Evolutionary conservation across 1,284 basidiomycete species (phyloP).

Genomic region (Ustilago lituana): DNA sequence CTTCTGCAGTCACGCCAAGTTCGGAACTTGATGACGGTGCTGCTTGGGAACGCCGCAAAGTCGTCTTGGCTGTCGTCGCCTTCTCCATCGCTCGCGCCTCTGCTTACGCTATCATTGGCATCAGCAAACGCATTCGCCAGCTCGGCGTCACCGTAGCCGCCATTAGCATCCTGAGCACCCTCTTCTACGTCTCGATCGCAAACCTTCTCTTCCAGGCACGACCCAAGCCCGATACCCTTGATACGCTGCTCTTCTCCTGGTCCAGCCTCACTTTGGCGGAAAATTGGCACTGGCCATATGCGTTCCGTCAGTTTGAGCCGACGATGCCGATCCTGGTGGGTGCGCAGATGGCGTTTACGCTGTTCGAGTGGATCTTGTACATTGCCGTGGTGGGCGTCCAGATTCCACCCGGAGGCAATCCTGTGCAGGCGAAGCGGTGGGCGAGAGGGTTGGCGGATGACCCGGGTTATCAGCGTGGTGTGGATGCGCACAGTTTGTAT

Average conservation of each 20-base stretch:
- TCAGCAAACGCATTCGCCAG: conserved; percentile 41
- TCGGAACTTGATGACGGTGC: conserved; percentile 6
- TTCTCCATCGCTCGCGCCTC: conserved; percentile 31
- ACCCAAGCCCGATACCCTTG: conserved; percentile 9
- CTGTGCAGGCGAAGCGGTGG: conserved; percentile 42
- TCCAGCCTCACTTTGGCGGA: not conserved
- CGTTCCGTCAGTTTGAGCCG: conserved; percentile 24
- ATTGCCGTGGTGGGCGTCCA: conserved; percentile 51
- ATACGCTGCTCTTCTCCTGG: not conserved
- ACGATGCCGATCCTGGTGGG: conserved; percentile 41
- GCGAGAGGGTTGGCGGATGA: conserved; percentile 27
- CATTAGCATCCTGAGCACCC: conserved; percentile 44
- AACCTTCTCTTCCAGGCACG: conserved; percentile 51
- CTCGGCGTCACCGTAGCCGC: conserved; percentile 49
- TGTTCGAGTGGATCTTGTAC: conserved; percentile 48
- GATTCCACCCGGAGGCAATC: conserved; percentile 46
- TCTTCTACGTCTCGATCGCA: conserved; percentile 49
- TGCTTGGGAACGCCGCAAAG: conserved; percentile 31
- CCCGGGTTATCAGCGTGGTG: conserved; percentile 26
- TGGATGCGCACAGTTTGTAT: conserved; percentile 39
- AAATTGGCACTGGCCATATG: conserved; percentile 29
- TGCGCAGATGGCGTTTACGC: conserved; percentile 37
- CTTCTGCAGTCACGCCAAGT: not conserved
- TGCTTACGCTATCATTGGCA: conserved; percentile 37
- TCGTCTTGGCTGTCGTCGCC: conserved; percentile 27